Conservation (phyloP, 2,329 filamentous ascomycete genomes). For the Pseudogymnoascus sp. region DNA sequence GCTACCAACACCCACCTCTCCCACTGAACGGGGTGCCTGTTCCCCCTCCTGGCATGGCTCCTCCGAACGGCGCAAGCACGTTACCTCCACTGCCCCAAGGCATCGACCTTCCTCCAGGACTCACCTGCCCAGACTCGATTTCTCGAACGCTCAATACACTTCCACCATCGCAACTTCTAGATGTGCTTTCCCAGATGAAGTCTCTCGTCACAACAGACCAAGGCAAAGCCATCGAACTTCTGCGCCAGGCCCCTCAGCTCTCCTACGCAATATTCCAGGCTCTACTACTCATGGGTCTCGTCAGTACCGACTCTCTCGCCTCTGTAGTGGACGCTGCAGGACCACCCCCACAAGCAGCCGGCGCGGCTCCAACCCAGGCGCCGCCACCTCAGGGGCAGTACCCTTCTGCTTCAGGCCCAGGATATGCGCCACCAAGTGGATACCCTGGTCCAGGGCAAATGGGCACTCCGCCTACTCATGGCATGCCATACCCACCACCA, state of each 20-base stretch:
- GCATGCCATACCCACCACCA: slow-evolving; percentile 35
- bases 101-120: slow-evolving; percentile 72
- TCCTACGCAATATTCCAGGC: slow-evolving; percentile 94
- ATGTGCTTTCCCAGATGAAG: slow-evolving; percentile 94
- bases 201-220: slow-evolving; percentile 77
- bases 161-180: slow-evolving; percentile 81
- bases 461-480: slow-evolving; percentile 42
- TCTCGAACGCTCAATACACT: slow-evolving; percentile 83
- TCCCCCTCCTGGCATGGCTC: slow-evolving; percentile 27
- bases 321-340: slow-evolving; percentile 63
- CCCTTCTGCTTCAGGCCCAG: slow-evolving; percentile 33
- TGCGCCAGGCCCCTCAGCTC: slow-evolving; percentile 84
- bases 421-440: slow-evolving; percentile 35
- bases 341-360: slow-evolving; percentile 22
- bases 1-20: slow-evolving; percentile 28
- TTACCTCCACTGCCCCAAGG: slow-evolving; percentile 76
- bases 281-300: slow-evolving; percentile 83
- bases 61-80: slow-evolving; percentile 37
- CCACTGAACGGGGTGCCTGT: slow-evolving; percentile 31
- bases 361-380: neutral
- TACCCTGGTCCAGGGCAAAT: slow-evolving; percentile 33
- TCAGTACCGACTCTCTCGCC: slow-evolving; percentile 75
- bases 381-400: slow-evolving; percentile 17
- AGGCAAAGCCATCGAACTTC: slow-evolving; percentile 73
- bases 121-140: slow-evolving; percentile 84